Conservation (phyloP, 192 early-diverging fungal species). For the Podochytrium sp. region DNA sequence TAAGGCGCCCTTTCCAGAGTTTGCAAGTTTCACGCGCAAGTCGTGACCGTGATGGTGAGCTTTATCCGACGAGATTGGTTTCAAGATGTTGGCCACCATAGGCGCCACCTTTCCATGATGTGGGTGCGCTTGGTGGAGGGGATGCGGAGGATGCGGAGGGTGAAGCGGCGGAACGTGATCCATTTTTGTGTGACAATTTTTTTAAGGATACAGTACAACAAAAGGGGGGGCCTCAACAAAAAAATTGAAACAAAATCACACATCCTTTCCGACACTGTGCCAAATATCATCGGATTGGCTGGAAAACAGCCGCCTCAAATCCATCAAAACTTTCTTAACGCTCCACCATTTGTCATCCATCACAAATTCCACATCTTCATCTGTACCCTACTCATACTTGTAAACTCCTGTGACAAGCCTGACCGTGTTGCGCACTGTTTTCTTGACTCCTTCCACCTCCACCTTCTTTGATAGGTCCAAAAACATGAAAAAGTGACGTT, state of each 20-base stretch:
- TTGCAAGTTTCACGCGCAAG: too few relatives aligned
- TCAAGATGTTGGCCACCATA: too few relatives aligned
- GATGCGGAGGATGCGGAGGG: too few relatives aligned
- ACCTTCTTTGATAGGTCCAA: neutral
- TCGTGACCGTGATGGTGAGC: too few relatives aligned
- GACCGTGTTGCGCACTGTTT: neutral
- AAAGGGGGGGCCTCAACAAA: too few relatives aligned
- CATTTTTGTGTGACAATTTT: too few relatives aligned
- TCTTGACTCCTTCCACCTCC: neutral
- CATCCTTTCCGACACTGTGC: neutral
- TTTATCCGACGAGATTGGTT: too few relatives aligned
- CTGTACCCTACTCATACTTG: neutral
- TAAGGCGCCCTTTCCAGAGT: neutral
- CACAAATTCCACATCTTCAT: constrained; percentile 18
- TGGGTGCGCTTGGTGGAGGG: too few relatives aligned
- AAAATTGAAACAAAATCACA: too few relatives aligned
- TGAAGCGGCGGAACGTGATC: too few relatives aligned
- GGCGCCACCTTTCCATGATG: too few relatives aligned
- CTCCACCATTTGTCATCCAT: constrained; percentile 16
- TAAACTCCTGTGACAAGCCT: neutral
- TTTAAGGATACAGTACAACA: too few relatives aligned
- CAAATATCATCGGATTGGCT: constrained; percentile 7
- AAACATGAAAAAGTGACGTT: constrained; percentile 21
- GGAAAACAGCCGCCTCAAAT: neutral
- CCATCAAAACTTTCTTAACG: constrained; percentile 8